These are phyloP conservation scores for Boechera stricta DNA, from an alignment of 345 rosid species.

Conservation along the genomic window DNA sequence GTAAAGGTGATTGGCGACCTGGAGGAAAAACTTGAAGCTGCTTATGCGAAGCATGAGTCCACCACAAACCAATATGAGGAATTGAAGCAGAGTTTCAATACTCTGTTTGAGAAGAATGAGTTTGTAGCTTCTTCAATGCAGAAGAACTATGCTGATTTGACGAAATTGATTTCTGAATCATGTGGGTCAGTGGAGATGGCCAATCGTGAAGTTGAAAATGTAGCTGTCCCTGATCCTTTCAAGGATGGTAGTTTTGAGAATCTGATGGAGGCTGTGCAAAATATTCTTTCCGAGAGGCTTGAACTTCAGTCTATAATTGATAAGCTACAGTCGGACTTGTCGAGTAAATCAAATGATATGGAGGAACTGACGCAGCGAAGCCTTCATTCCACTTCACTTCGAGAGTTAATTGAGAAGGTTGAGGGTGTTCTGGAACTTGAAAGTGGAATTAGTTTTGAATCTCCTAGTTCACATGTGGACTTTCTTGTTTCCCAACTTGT, in stretches of 20 bases:
- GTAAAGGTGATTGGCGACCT: constrained; percentile 59
- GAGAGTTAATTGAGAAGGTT: constrained; percentile 60
- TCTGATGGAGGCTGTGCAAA: constrained; percentile 59
- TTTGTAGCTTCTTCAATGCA: constrained; percentile 45
- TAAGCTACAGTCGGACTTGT: constrained; percentile 63
- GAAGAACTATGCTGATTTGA: constrained; percentile 55
- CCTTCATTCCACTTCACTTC: constrained; percentile 55
- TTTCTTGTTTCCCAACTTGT: constrained; percentile 70
- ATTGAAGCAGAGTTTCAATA: constrained; percentile 55
- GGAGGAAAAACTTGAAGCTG: constrained; percentile 63
- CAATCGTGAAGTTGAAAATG: constrained; percentile 41
- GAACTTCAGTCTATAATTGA: constrained; percentile 59
- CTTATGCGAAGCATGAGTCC: constrained; percentile 52
- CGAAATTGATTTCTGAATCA: constrained; percentile 55
- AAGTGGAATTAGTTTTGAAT: constrained; percentile 46
- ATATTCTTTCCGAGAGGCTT: constrained; percentile 59
- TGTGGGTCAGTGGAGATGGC: constrained; percentile 45
- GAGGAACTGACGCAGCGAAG: constrained; percentile 60
- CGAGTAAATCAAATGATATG: constrained; percentile 52
- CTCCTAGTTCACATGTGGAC: constrained; percentile 57
- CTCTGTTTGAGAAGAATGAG: constrained; percentile 57
- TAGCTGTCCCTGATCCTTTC: constrained; percentile 49
- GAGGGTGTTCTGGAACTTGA: constrained; percentile 64
- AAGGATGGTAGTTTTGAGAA: constrained; percentile 52
- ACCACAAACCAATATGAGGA: constrained; percentile 52